A percentile compares a stretch with the other conserved stretches of the same genome.
These are phyloP conservation scores for Nicotiana knightiana DNA, from an alignment of 257 asterid species.

Conservation along the genomic window DNA sequence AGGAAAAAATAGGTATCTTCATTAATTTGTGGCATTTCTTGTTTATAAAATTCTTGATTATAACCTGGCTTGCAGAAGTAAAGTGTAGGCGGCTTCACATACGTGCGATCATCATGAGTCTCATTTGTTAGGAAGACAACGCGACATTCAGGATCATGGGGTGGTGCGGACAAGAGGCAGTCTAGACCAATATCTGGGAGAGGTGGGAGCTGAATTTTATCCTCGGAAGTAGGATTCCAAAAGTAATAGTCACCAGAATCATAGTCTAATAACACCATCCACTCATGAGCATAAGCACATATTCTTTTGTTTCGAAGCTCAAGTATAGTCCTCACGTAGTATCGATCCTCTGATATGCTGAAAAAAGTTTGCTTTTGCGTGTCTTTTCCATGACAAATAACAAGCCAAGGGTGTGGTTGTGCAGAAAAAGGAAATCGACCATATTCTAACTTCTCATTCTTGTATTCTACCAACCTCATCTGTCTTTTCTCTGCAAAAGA, in stretches of 20 bases:
- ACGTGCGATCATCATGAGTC: neutral
- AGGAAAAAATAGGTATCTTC: rapidly evolving
- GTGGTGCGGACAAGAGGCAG: neutral
- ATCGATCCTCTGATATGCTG: neutral
- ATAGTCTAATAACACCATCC: neutral
- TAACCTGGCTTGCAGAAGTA: neutral
- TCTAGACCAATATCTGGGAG: neutral
- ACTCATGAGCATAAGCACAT: neutral
- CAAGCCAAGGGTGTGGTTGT: neutral
- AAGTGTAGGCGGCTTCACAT: neutral
- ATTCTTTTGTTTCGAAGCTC: neutral
- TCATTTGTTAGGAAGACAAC: neutral
- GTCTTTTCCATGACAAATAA: neutral
- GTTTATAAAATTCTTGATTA: neutral
- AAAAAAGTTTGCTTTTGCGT: neutral
- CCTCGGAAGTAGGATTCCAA: neutral
- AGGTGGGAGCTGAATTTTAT: neutral
- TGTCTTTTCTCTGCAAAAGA: too few species aligned
- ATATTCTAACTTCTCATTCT: neutral
- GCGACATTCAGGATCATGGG: neutral
- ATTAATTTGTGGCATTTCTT: neutral
- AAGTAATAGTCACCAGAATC: neutral
- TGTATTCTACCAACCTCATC: neutral
- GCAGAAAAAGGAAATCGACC: neutral
- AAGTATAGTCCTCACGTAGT: neutral